Percentiles rank a stretch among this genome's conserved stretches.
These are phyloP conservation scores for Rhynchospora pubera DNA, from an alignment of 176 grass and related monocot species.

Conservation along the genomic window DNA sequence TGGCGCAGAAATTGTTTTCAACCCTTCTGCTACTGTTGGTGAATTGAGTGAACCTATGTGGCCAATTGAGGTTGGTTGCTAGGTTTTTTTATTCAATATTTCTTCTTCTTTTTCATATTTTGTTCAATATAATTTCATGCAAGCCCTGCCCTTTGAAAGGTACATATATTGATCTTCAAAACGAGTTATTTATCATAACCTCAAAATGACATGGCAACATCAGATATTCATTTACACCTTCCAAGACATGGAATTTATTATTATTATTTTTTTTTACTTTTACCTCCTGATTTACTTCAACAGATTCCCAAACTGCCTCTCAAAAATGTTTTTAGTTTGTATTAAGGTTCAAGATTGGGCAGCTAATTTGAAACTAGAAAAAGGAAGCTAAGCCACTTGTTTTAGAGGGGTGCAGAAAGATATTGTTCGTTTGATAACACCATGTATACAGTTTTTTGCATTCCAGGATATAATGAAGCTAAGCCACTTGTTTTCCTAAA, in stretches of 20 bases:
- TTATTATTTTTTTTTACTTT: background rate
- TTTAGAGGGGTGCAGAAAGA: background rate
- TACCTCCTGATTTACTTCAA: background rate
- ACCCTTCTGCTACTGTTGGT: conserved; percentile 93
- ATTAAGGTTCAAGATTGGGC: background rate
- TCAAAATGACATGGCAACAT: background rate
- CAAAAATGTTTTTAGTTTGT: background rate
- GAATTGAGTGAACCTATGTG: conserved; percentile 99
- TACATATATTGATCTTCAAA: background rate
- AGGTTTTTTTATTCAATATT: background rate
- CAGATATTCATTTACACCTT: background rate
- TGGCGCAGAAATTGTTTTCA: conserved; percentile 96
- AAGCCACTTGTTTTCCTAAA: background rate
- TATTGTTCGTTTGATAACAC: background rate
- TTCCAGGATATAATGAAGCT: background rate
- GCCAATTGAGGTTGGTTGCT: conserved; percentile 74
- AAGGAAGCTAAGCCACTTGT: too few species aligned
- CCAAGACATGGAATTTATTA: background rate
- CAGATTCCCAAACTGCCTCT: background rate
- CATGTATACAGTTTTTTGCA: background rate
- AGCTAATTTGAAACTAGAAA: background rate
- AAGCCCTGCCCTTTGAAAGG: background rate
- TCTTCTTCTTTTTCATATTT: background rate
- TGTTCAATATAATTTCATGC: background rate
- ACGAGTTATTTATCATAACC: background rate